Percentiles rank a stretch among this genome's conserved stretches.
Conservation (phyloP, 192 early-diverging fungal genomes). For the Coemansia asiatica region DNA sequence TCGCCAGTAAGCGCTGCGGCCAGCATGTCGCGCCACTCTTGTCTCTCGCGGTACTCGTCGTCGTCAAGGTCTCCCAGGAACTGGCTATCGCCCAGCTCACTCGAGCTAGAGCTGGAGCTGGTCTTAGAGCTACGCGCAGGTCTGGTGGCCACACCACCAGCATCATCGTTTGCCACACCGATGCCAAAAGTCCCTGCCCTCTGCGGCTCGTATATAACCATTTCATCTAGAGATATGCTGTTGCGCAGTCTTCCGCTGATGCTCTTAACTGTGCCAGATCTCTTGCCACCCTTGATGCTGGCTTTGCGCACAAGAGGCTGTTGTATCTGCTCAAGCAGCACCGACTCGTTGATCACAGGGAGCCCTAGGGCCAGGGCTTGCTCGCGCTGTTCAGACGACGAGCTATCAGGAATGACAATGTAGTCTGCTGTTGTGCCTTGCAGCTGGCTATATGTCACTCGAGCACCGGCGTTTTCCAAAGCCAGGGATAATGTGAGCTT, state of each 20-base stretch:
- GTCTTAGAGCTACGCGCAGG: not conserved
- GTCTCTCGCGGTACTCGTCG: conserved; percentile 64
- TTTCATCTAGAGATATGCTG: conserved; percentile 33
- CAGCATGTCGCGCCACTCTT: conserved; percentile 86
- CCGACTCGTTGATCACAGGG: conserved; percentile 30
- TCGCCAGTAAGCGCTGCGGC: conserved; percentile 78
- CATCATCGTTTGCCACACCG: not conserved
- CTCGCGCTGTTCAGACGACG: conserved; percentile 12
- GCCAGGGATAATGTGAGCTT: conserved; percentile 11
- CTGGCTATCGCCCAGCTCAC: conserved; percentile 1
- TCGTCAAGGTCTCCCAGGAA: conserved; percentile 19
- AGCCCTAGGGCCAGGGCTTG: conserved; percentile 12
- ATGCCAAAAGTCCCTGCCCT: conserved; percentile 1
- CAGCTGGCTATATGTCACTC: not conserved
- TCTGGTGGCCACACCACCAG: not conserved
- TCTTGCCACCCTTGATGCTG: not conserved
- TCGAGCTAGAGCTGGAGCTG: conserved; percentile 3
- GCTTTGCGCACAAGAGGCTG: not conserved
- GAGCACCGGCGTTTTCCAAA: conserved; percentile 21
- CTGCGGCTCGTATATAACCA: not conserved
- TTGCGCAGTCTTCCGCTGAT: conserved; percentile 14
- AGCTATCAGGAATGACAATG: conserved; percentile 26
- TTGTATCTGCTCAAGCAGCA: conserved; percentile 21
- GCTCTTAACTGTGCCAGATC: not conserved
- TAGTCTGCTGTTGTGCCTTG: conserved; percentile 8